phyloP scores from a whole-genome alignment of 169 alveolate species.

The Plasmodium knowlesi region DNA sequence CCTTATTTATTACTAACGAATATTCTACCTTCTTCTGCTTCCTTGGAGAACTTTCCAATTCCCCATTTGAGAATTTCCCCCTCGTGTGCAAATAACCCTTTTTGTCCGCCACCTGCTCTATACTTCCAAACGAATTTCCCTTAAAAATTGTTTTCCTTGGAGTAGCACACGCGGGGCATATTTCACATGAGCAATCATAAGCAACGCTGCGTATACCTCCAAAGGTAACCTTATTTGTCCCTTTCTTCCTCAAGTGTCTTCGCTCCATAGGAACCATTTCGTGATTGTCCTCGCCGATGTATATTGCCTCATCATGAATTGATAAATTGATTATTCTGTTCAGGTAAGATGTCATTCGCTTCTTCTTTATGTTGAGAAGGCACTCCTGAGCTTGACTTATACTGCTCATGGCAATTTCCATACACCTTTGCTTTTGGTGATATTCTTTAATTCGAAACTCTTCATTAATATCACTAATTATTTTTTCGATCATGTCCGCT shows the following conservation, averaged over 20 bases:
- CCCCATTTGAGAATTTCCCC: neutral
- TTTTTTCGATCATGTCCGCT: neutral
- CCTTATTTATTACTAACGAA: neutral
- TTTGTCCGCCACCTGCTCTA: neutral
- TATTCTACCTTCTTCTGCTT: neutral
- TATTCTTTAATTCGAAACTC: neutral
- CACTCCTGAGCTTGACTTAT: conserved; percentile 68
- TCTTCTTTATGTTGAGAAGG: conserved; percentile 48
- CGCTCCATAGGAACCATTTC: neutral
- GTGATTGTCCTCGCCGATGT: conserved; percentile 2
- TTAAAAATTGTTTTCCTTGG: neutral
- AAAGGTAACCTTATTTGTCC: neutral
- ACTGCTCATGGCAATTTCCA: conserved; percentile 64
- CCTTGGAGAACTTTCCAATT: neutral
- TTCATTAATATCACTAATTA: conserved; percentile 8
- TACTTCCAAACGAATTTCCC: neutral
- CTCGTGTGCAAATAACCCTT: neutral
- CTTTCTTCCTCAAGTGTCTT: neutral
- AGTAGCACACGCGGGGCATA: neutral
- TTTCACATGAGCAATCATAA: neutral
- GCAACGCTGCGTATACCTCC: neutral
- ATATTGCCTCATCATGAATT: conserved; percentile 16
- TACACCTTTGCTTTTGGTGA: conserved; percentile 32
- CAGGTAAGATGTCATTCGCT: conserved; percentile 29
- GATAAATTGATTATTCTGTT: conserved; percentile 53